Conservation (phyloP, 768 basidiomycete genomes). For the Boletus tylopilopsis region DNA sequence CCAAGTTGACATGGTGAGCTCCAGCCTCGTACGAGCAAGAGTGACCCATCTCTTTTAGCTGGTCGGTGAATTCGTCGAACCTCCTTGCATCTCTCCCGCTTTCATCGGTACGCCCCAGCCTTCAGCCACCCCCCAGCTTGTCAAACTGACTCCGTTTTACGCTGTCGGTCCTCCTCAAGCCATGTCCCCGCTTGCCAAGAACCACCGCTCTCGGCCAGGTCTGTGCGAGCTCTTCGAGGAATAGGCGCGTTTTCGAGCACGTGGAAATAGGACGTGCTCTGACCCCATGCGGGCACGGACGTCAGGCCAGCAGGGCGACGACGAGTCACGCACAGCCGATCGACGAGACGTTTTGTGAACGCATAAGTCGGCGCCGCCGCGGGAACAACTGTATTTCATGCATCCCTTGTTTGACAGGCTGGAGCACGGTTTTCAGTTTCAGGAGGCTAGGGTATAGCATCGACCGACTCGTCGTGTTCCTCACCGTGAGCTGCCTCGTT, state of each 20-base stretch:
- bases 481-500: constrained; percentile 59
- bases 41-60: constrained; percentile 47
- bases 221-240: constrained; percentile 99
- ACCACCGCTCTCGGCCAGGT: constrained; percentile 94
- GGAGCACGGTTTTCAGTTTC: too few relatives aligned
- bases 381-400: not conserved
- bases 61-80: constrained; percentile 97
- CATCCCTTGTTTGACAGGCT: constrained; percentile 48
- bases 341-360: constrained; percentile 92
- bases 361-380: constrained; percentile 54
- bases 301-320: constrained; percentile 79
- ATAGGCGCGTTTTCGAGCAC: constrained; percentile 51
- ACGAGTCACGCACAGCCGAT: constrained; percentile 98
- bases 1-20: constrained; percentile 83
- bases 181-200: constrained; percentile 99
- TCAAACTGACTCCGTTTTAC: constrained; percentile 1
- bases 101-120: constrained; percentile 72
- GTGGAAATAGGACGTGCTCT: too few relatives aligned
- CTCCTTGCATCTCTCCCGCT: constrained; percentile 90
- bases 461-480: constrained; percentile 97
- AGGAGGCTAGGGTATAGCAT: too few relatives aligned
- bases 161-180: constrained; percentile 97
- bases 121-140: not conserved
- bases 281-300: not conserved
- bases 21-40: not conserved